Base-by-base conservation (phyloP, 192 early-diverging fungal species). In the Coemansia sp. region DNA sequence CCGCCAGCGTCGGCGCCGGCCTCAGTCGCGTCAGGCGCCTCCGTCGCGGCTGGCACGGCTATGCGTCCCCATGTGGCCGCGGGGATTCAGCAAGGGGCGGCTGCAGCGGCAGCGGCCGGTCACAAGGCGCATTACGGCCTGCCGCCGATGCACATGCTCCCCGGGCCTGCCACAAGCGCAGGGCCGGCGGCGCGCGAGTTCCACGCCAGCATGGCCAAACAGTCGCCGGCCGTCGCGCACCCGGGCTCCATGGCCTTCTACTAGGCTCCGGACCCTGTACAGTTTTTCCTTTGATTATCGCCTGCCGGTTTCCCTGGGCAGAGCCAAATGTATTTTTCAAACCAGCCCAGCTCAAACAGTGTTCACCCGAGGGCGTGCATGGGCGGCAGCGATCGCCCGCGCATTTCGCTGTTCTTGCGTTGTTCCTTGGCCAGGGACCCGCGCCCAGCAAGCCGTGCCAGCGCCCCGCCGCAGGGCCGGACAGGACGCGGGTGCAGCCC, bases 211-310 rank as follows among this genome's bases (percentile, higher is more conserved):
- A 58, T 70, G 35, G 20, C 60, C 50, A 70, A 70, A 52, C 67
- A 70, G 39, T 63, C 67, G 46, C 60, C 67, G 5, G 46, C 55
- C 31, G 43, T 48, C 10, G 55, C 59, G 2, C 59, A 62, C 38
- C 46, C 59, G 11, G 60, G 67, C 36, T 41, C 67, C 30, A 61
- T 69, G 55, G 60, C 55, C 28, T 69, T 62, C 27, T 69, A 69
- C 55, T 69, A 45, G 58, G 47, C 48, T 27, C 26, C 26, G 23
- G 38, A 32, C 20, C 50, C 19, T 59, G 57, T 59, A 59, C 57
- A 59, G 50, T 59, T 50, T 21, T 26, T 49, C 10, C 31, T 15
- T 39, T 15, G n/a, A n/a, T n/a, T n/a, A n/a, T n/a, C n/a, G n/a
- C n/a, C n/a, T n/a, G n/a, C n/a, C n/a, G n/a, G 39, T 21, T 8